Evolutionary conservation across 768 basidiomycete genomes (phyloP).

Genomic region (Mycena maculata): DNA sequence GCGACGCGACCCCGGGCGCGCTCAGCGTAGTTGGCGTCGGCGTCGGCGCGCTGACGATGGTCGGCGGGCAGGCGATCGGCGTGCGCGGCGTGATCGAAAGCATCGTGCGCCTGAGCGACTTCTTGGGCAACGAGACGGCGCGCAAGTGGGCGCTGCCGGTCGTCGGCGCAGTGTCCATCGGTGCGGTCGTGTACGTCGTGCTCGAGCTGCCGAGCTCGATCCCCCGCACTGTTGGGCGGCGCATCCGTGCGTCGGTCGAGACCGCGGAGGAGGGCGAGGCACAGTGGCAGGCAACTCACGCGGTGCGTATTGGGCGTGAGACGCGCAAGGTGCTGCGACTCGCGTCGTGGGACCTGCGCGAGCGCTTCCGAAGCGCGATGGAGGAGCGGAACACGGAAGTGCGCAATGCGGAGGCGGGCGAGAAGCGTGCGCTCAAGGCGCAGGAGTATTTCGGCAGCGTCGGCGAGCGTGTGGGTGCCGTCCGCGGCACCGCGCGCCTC

Average conservation of each 20-base stretch:
- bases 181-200: constrained; percentile 83
- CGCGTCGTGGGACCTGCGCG: constrained; percentile 90
- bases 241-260: constrained; percentile 76
- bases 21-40: constrained; percentile 81
- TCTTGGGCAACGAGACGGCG: constrained; percentile 82
- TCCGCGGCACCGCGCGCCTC: constrained; percentile 48
- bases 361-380: constrained; percentile 83
- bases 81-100: constrained; percentile 83
- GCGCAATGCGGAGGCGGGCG: constrained; percentile 77
- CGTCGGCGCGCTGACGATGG: constrained; percentile 89
- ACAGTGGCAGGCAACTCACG: constrained; percentile 74
- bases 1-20: constrained; percentile 63
- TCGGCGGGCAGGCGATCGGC: constrained; percentile 86
- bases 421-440: constrained; percentile 76
- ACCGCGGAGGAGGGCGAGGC: constrained; percentile 62
- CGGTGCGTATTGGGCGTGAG: constrained; percentile 80
- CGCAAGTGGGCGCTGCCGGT: constrained; percentile 91
- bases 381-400: constrained; percentile 87
- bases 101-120: constrained; percentile 76
- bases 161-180: constrained; percentile 79
- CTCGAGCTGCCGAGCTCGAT: constrained; percentile 90
- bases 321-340: constrained; percentile 93
- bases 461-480: constrained; percentile 56
- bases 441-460: constrained; percentile 76
- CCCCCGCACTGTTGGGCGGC: constrained; percentile 89